phyloP scores from a whole-genome alignment of 2,329 filamentous ascomycete genomes.

The Colletotrichum sp. region DNA sequence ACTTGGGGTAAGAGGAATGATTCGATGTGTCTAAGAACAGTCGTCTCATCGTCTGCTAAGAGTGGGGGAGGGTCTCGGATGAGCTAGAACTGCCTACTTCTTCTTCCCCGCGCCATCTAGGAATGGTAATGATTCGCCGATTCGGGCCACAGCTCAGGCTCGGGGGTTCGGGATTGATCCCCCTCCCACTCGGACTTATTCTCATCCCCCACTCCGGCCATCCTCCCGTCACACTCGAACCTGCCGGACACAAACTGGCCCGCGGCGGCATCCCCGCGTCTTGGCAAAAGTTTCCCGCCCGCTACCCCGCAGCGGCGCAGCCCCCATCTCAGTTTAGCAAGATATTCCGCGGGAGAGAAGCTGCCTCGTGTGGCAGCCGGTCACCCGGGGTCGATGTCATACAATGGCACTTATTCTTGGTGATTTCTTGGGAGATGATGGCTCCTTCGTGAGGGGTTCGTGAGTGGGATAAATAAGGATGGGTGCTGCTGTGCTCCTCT shows the following conservation, averaged over 20 bases:
- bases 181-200: background rate
- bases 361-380: background rate
- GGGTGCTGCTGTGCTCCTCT: background rate
- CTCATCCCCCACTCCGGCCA: background rate
- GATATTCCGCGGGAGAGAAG: constrained; percentile 14
- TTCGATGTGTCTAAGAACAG: background rate
- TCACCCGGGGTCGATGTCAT: background rate
- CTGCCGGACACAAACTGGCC: background rate
- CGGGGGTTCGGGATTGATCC: constrained; percentile 9
- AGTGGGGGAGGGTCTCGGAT: background rate
- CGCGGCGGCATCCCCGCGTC: constrained; percentile 3
- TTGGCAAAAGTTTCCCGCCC: constrained; percentile 8
- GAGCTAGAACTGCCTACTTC: background rate
- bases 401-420: background rate
- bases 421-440: background rate
- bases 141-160: background rate
- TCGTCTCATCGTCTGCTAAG: background rate
- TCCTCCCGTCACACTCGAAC: background rate
- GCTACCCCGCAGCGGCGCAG: constrained; percentile 11
- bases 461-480: background rate
- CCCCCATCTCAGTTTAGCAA: background rate
- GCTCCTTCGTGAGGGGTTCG: background rate
- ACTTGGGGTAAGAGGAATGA: background rate
- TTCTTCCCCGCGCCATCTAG: background rate
- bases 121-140: background rate